A percentile compares a stretch with the other conserved stretches of the same genome.
phyloP scores from a whole-genome alignment of 2,329 filamentous ascomycete species.

The Trichocomaceae sp. region DNA sequence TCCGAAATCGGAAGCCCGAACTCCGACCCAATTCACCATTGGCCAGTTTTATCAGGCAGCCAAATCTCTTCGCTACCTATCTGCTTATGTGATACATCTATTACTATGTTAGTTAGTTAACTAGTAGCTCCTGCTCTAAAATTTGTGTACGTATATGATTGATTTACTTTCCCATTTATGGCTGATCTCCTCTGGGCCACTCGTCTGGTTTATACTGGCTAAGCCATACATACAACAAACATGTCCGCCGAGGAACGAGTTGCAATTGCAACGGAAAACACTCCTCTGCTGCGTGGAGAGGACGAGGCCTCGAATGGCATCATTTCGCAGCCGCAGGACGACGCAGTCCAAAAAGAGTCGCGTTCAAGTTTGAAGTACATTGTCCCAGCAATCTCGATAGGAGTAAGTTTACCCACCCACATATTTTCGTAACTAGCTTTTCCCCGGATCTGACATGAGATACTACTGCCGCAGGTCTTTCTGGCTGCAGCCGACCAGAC shows the following conservation, averaged over 20 bases:
- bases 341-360: neutral
- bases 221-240: neutral
- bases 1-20: neutral
- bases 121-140: no score
- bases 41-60: neutral
- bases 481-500: constrained; percentile 70
- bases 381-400: constrained; percentile 55
- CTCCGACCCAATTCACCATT: neutral
- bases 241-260: constrained; percentile 2
- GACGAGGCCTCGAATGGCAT: constrained; percentile 19
- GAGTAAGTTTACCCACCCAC: constrained; percentile 35
- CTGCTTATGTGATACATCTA: neutral
- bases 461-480: constrained; percentile 47
- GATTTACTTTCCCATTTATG: no score
- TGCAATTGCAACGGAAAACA: constrained; percentile 5
- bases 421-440: neutral
- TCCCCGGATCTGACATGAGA: neutral
- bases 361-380: constrained; percentile 46
- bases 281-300: constrained; percentile 8
- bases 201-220: no score
- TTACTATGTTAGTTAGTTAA: no score
- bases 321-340: neutral
- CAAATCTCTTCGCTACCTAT: constrained; percentile 2
- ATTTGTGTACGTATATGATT: no score
- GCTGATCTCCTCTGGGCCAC: no score